Base-by-base conservation (phyloP, 2,329 filamentous ascomycete genomes). In the Cercospora sp. region DNA sequence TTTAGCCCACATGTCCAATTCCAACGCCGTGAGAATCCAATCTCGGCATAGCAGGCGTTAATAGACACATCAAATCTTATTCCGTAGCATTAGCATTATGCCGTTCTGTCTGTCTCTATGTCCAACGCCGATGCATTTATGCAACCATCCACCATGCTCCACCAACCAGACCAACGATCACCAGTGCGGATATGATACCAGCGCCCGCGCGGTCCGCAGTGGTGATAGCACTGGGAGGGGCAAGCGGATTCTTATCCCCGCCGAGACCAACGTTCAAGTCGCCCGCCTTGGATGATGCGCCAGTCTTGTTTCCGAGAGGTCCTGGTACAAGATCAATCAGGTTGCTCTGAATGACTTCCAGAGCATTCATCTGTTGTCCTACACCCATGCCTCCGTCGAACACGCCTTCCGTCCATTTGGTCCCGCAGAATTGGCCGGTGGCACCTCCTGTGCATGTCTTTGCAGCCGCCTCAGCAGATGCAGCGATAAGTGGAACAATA, bases 361-460 rank as follows among this genome's bases (percentile, higher is more conserved):
- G 79, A 0, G 85, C 86, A 60, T 82, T 83, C 85, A 88, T 86
- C 77, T 87, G 83, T 75, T 88, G 83, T 2, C 86, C 86, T 1
- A 87, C 85, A 7, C 86, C 86, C 10, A 77, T 75, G 1, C 77
- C 78, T 3, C 82, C 80, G 72, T 87, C 85, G 71, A 80, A 82
- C 1, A 70, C 74, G 6, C 74, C 79, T 9, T 76, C 69, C 18
- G 74, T 77, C 82, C 82, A 85, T 16, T 77, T 76, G 40, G 79
- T 81, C 3, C 82, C 82, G 72, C 83, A 85, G 40, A 79, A 81
- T 5, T 80, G 79, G 26, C 83, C 80, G 30, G 84, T 76, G 0
- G 70, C 68, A 30, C 82, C 84, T 21, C 84, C 86, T 1, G 79
- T 81, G 73, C 87, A 73, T 3, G 84, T 82, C 51, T 80, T 78